Evolutionary conservation across 495 filamentous ascomycete genomes (phyloP).

Genomic region (Penicillium mononematosum): DNA sequence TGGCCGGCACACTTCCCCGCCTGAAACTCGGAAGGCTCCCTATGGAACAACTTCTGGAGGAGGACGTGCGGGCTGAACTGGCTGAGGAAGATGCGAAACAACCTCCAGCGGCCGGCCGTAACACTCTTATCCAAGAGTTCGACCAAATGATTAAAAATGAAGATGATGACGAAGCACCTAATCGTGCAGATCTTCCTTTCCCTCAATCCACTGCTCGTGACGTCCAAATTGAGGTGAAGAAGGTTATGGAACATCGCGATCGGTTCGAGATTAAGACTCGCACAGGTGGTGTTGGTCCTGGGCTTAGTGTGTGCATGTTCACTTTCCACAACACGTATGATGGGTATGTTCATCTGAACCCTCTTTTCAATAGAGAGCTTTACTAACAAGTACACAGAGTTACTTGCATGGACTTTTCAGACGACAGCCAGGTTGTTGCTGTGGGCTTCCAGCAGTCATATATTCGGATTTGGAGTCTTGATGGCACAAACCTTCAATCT

Average conservation of each 20-base stretch:
- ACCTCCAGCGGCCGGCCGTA: conserved; percentile 63
- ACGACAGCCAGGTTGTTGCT: conserved; percentile 79
- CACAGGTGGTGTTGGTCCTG: conserved; percentile 76
- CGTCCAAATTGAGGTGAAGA: conserved; percentile 88
- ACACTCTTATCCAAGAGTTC: conserved; percentile 70
- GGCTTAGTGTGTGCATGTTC: conserved; percentile 87
- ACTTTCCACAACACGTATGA: conserved; percentile 96
- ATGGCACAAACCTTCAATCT: conserved; percentile 64
- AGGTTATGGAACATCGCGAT: conserved; percentile 91
- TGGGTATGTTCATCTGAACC: conserved; percentile 49
- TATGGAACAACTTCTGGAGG: conserved; percentile 72
- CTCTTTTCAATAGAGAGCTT: background rate
- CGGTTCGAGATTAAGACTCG: conserved; percentile 78
- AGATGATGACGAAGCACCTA: conserved; percentile 78
- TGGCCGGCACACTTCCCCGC: conserved; percentile 51
- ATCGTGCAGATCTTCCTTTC: conserved; percentile 72
- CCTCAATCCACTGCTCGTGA: conserved; percentile 84
- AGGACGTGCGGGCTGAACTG: conserved; percentile 79
- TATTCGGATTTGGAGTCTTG: conserved; percentile 87
- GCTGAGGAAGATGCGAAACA: conserved; percentile 73
- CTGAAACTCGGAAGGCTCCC: conserved; percentile 77
- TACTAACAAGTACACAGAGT: conserved; percentile 55
- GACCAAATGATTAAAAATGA: conserved; percentile 89
- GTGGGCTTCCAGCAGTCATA: conserved; percentile 90
- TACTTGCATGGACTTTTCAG: conserved; percentile 89